Evolutionary conservation across 768 basidiomycete species (phyloP).

Genomic region (Thelephora ganbajun): DNA sequence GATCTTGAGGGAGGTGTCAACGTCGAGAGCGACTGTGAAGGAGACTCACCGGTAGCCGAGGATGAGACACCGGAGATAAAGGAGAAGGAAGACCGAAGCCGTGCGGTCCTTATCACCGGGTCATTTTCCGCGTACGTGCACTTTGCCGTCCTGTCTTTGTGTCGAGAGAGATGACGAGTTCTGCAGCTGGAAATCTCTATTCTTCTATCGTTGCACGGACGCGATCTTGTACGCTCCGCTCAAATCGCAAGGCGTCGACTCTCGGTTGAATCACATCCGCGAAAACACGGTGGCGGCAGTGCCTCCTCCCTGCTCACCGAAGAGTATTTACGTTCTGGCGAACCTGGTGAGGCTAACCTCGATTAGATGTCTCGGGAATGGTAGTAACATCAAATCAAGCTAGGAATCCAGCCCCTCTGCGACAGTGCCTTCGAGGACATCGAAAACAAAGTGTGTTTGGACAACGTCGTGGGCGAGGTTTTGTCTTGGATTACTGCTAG

Average conservation of each 20-base stretch:
- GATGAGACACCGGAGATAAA: conserved; percentile 6
- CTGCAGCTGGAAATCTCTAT: conserved; percentile 7
- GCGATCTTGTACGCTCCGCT: conserved; percentile 8
- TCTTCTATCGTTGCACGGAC: conserved; percentile 11
- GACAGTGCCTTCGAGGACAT: not conserved
- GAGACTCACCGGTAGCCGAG: conserved; percentile 4
- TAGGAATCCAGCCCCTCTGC: not conserved
- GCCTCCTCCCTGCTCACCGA: conserved; percentile 10
- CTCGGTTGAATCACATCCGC: not conserved
- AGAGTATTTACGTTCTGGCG: conserved; percentile 15
- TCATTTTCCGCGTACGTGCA: no score
- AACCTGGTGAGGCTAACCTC: conserved; percentile 3
- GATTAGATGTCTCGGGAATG: not conserved
- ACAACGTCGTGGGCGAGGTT: not conserved
- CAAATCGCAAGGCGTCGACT: conserved; percentile 1
- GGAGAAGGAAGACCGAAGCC: not conserved
- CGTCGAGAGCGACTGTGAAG: conserved; percentile 3
- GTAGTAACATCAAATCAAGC: not conserved
- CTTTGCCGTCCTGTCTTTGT: no score
- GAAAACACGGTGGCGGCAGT: not conserved
- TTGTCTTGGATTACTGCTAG: not conserved
- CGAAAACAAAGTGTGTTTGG: not conserved
- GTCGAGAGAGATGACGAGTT: no score
- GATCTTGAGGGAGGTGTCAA: conserved; percentile 3
- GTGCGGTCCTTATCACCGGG: no score